Conservation (phyloP, 768 basidiomycete species). For the Hypholoma fasciculare region DNA sequence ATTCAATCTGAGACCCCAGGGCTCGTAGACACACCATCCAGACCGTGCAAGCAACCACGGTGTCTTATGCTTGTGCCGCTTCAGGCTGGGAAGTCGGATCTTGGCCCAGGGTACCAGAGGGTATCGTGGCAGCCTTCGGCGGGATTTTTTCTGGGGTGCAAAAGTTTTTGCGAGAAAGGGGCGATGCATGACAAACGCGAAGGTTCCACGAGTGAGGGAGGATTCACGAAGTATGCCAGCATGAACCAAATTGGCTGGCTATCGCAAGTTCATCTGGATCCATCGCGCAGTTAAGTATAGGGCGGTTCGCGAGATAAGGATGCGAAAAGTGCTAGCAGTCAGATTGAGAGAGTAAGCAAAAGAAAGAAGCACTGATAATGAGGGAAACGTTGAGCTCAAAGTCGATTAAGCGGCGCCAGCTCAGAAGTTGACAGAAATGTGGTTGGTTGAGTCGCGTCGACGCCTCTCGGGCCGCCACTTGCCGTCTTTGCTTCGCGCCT, state of each 20-base stretch:
- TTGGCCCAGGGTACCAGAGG: background rate
- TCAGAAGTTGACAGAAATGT: background rate
- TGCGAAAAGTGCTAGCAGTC: background rate
- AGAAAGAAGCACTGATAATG: background rate
- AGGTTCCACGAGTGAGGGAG: background rate
- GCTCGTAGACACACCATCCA: background rate
- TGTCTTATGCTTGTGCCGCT: background rate
- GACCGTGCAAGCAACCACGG: background rate
- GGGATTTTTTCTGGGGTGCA: background rate
- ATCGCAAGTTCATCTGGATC: background rate
- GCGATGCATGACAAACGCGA: background rate
- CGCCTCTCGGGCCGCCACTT: too few relatives aligned
- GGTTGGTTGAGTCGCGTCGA: too few relatives aligned
- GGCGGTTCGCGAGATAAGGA: background rate
- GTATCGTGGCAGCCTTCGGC: background rate
- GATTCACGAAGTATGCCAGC: background rate
- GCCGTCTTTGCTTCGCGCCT: too few relatives aligned
- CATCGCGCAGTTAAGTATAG: background rate
- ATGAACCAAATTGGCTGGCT: background rate
- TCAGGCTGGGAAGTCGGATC: background rate
- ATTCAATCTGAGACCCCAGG: background rate
- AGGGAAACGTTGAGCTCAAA: background rate
- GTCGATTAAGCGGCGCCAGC: background rate
- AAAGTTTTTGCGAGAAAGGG: background rate
- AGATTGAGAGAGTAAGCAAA: too few relatives aligned